Base-by-base conservation (phyloP, 495 filamentous ascomycete genomes). In the Penicillium canariense region DNA sequence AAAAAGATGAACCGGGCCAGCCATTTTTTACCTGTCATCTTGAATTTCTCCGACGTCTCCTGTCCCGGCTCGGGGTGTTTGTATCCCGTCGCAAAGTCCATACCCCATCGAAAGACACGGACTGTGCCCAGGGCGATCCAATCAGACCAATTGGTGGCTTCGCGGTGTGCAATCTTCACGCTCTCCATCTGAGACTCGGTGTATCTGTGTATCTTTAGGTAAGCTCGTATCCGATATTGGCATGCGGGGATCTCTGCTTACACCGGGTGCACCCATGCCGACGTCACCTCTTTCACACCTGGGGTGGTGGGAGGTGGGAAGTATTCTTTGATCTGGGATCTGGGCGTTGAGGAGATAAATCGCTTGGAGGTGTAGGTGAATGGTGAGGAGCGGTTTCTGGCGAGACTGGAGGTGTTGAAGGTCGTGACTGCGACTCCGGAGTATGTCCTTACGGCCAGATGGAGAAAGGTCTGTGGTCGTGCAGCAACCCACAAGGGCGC, bases 1-100 rank as follows among this genome's bases (percentile, higher is more conserved):
- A 98, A 80, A 72, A 98, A 97, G 56, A 98, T 79, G 60, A 96
- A 89, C 22, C 94, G 81, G n/a, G n/a, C n/a, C n/a, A n/a, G n/a
- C 43, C 87, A 93, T 60, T 91, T 88, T 18, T 81, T 67, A 63
- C 88, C 86, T 0, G 72, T 87, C 88, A 93, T 91, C 27, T 73
- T 65, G 61, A 84, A 84, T 46, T 62, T 68, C 52, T 62, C 62
- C 0, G 67, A 51, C 2, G 63, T 26, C 58, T 79, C 70, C 62
- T 79, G 68, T 12, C 77, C 73, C 28, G 75, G 69, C 2, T 73
- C 61, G 36, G 85, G 79, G 64, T 91, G 88, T 42, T 76, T 81
- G 67, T 93, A 93, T 31, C 86, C 85, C 0, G 88, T 90, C 14
- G 76, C 82, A 15, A 82, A 61, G 61, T 93, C 88, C 60, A 87